A percentile compares a stretch with the other conserved stretches of the same genome.
phyloP scores from a whole-genome alignment of 2,329 filamentous ascomycete genomes.

The Xylaria digitata region DNA sequence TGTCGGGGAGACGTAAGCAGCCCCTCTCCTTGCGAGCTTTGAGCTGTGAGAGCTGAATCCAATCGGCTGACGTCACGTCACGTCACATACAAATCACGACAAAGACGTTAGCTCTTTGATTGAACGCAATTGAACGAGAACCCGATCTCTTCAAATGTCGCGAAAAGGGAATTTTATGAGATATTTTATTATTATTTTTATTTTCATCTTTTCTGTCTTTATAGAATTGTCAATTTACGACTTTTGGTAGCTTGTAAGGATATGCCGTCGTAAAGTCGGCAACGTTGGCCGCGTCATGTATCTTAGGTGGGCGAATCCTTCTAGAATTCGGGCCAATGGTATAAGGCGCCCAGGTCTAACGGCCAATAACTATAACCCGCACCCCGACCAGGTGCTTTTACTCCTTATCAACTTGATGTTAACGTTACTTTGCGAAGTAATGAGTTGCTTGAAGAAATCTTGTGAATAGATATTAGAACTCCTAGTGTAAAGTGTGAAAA shows the following conservation, averaged over 20 bases:
- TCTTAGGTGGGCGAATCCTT: not conserved
- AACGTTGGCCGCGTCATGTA: slow-evolving; percentile 4
- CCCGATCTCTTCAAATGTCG: not conserved
- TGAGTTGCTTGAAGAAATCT: not conserved
- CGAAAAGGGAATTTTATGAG: not conserved
- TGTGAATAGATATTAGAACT: not conserved
- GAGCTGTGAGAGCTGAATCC: slow-evolving; percentile 19
- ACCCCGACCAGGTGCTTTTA: not conserved
- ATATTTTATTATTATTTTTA: too few relatives aligned
- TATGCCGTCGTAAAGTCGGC: not conserved
- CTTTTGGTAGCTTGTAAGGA: not conserved
- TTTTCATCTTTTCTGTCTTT: not conserved
- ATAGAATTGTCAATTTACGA: not conserved
- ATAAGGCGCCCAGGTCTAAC: not conserved
- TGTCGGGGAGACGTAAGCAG: slow-evolving; percentile 22
- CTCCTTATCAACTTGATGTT: not conserved
- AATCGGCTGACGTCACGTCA: slow-evolving; percentile 30
- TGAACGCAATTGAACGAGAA: slow-evolving; percentile 2
- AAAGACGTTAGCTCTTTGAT: not conserved
- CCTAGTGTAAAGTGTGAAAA: not conserved
- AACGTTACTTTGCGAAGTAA: not conserved
- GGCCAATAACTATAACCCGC: not conserved
- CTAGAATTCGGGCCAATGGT: not conserved
- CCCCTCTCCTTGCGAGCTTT: slow-evolving; percentile 31
- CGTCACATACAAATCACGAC: slow-evolving; percentile 5